Evolutionary conservation across 805 yeast species (phyloP).

Genomic region (Clavispora phyllophila): DNA sequence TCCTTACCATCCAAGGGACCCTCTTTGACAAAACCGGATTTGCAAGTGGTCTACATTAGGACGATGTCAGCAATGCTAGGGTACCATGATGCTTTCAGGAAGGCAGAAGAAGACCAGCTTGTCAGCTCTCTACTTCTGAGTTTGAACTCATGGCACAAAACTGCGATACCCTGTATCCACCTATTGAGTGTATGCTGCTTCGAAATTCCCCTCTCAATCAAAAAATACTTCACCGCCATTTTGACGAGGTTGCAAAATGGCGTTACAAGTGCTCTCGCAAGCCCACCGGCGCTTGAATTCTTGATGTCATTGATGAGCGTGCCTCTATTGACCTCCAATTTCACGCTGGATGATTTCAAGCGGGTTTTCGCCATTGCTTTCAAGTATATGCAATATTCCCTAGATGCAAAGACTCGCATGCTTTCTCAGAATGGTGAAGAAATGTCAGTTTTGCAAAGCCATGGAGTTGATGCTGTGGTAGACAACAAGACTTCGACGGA

Average conservation of each 20-base stretch:
- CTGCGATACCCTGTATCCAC: slow-evolving; percentile 75
- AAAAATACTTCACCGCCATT: slow-evolving; percentile 62
- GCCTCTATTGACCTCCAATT: slow-evolving; percentile 63
- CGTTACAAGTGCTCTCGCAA: slow-evolving; percentile 62
- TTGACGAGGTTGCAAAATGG: slow-evolving; percentile 71
- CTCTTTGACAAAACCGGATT: slow-evolving; percentile 46
- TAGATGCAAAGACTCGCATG: slow-evolving; percentile 34
- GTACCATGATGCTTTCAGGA: slow-evolving; percentile 49
- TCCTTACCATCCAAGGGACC: slow-evolving; percentile 9
- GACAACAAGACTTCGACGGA: slow-evolving; percentile 53
- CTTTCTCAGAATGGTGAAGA: not conserved
- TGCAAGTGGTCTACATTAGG: slow-evolving; percentile 62
- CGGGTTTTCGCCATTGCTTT: slow-evolving; percentile 81
- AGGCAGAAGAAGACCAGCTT: slow-evolving; percentile 58
- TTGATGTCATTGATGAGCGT: slow-evolving; percentile 59
- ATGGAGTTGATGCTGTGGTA: slow-evolving; percentile 46
- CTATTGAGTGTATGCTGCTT: slow-evolving; percentile 73
- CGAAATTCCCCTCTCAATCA: slow-evolving; percentile 70
- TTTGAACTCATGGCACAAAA: slow-evolving; percentile 68
- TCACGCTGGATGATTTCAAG: slow-evolving; percentile 71
- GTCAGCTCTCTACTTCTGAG: slow-evolving; percentile 57
- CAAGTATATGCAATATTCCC: slow-evolving; percentile 68
- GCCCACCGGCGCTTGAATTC: slow-evolving; percentile 73
- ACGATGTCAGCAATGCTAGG: slow-evolving; percentile 60
- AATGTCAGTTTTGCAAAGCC: slow-evolving; percentile 5